phyloP scores from a whole-genome alignment of 345 rosid genomes.

The Heritiera fomes region DNA sequence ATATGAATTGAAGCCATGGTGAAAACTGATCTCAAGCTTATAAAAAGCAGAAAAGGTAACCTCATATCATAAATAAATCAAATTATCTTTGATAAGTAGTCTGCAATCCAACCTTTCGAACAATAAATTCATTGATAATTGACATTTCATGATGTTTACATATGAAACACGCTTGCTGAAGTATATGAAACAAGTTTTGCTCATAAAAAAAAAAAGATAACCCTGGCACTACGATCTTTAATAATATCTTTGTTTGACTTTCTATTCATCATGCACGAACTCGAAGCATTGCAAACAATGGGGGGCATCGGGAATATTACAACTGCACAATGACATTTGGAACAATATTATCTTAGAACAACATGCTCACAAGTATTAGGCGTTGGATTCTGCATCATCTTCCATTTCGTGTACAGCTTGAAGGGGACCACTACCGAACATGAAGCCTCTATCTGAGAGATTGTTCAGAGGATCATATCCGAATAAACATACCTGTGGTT shows the following conservation, averaged over 20 bases:
- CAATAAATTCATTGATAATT: background rate
- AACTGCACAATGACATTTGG: background rate
- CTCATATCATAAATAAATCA: background rate
- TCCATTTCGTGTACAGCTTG: slow-evolving; percentile 56
- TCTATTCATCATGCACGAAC: slow-evolving; percentile 34
- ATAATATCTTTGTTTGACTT: slow-evolving; percentile 15
- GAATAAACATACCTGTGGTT: slow-evolving; percentile 58
- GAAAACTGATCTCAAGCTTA: background rate
- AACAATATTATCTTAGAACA: background rate
- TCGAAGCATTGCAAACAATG: slow-evolving; percentile 30
- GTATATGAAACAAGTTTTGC: background rate
- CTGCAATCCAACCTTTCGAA: background rate
- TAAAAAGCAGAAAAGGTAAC: too few relatives aligned
- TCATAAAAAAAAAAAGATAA: background rate
- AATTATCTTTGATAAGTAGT: background rate
- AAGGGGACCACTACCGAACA: slow-evolving; percentile 52
- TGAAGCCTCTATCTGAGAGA: slow-evolving; percentile 39
- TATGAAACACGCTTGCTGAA: slow-evolving; percentile 4
- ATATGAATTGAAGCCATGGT: background rate
- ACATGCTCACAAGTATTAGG: slow-evolving; percentile 9
- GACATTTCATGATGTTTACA: slow-evolving; percentile 5
- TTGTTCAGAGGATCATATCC: slow-evolving; percentile 43
- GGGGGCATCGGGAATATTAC: slow-evolving; percentile 9
- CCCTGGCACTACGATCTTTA: background rate
- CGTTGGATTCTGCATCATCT: slow-evolving; percentile 48